Conservation (phyloP, 352 stramenopile genomes). For the Phytophthora fragariaefolia region DNA sequence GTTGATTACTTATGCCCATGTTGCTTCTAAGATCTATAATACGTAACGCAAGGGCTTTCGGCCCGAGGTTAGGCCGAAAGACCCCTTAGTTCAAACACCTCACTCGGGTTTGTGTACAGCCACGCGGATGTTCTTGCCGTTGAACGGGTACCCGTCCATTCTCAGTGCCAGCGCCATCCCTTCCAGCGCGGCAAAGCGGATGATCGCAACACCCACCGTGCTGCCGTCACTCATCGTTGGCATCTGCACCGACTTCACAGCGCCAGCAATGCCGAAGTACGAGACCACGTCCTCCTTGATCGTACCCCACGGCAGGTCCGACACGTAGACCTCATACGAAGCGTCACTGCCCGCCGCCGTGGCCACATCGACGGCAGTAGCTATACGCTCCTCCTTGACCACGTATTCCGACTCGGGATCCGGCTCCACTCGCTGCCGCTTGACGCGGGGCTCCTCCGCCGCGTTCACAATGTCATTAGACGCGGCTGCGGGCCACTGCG, state of each 20-base stretch:
- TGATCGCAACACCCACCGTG: constrained; percentile 70
- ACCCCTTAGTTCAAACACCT: constrained; percentile 1
- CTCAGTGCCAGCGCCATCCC: constrained; percentile 58
- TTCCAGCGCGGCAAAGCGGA: constrained; percentile 60
- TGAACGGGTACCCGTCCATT: constrained; percentile 76
- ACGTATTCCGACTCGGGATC: constrained; percentile 31
- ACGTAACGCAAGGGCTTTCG: constrained; percentile 21
- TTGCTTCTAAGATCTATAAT: constrained; percentile 44
- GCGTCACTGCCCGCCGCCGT: constrained; percentile 19
- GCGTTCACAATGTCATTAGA: constrained; percentile 31
- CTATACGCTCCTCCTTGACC: constrained; percentile 61
- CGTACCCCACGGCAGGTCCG: constrained; percentile 66
- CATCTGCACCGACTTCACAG: constrained; percentile 66
- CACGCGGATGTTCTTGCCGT: constrained; percentile 72
- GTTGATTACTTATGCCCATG: constrained; percentile 23
- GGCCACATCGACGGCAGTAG: constrained; percentile 25
- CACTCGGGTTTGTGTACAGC: constrained; percentile 45
- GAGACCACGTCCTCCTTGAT: constrained; percentile 58
- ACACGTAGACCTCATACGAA: constrained; percentile 64
- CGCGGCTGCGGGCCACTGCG: too few species aligned
- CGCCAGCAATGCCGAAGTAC: constrained; percentile 68
- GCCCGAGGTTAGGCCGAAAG: neutral
- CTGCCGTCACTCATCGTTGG: constrained; percentile 75
- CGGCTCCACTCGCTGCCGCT: constrained; percentile 43
- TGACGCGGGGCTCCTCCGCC: constrained; percentile 35